Conservation (phyloP, 225 moss, liverwort and hornwort species). For the Takakia lepidozioides region DNA sequence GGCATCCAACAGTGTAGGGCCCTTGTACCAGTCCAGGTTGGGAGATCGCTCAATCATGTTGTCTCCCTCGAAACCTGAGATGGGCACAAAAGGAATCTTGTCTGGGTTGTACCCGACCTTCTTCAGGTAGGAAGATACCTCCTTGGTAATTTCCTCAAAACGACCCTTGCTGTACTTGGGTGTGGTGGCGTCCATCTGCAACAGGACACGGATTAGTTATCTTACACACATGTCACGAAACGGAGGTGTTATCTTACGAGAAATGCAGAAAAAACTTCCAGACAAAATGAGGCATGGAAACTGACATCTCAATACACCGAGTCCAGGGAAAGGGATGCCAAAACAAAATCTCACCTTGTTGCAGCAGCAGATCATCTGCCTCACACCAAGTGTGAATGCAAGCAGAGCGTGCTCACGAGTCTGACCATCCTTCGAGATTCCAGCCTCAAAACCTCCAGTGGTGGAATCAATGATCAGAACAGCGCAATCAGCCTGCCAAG, state of each 20-base stretch:
- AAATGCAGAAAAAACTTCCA: not conserved
- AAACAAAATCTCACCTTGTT: slow-evolving; percentile 24
- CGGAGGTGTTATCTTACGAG: not conserved
- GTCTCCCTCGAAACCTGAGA: slow-evolving; percentile 50
- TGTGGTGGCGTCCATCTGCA: slow-evolving; percentile 75
- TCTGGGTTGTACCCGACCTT: slow-evolving; percentile 58
- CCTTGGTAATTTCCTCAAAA: slow-evolving; percentile 48
- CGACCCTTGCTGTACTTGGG: slow-evolving; percentile 66
- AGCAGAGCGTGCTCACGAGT: slow-evolving; percentile 77
- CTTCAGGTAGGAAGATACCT: slow-evolving; percentile 51
- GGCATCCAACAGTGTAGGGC: slow-evolving; percentile 37
- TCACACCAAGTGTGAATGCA: slow-evolving; percentile 75
- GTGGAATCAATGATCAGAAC: slow-evolving; percentile 62
- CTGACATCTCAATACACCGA: too few species aligned
- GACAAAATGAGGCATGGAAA: not conserved
- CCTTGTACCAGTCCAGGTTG: slow-evolving; percentile 63
- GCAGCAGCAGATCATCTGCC: slow-evolving; percentile 80
- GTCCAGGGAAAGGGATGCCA: too few species aligned
- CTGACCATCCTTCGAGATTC: slow-evolving; percentile 64
- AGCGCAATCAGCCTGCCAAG: slow-evolving; percentile 64
- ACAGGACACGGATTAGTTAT: too few species aligned
- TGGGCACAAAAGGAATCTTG: slow-evolving; percentile 48
- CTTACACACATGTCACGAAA: not conserved
- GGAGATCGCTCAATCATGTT: slow-evolving; percentile 54
- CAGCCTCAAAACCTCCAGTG: slow-evolving; percentile 62